Conservation (phyloP, 768 basidiomycete genomes). For the Russula earlei region DNA sequence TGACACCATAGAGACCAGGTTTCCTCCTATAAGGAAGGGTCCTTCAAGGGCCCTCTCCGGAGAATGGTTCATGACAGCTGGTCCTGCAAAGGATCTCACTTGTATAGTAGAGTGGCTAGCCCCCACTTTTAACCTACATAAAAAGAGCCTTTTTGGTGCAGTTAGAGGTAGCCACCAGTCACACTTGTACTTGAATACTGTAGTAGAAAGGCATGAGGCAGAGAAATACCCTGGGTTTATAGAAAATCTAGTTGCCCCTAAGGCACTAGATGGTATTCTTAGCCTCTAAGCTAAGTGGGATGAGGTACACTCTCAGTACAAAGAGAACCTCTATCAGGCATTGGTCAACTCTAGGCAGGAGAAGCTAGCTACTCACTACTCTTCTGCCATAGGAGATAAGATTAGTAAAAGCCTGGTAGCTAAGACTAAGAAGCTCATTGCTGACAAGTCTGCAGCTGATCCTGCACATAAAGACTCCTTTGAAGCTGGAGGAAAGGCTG, state of each 20-base stretch:
- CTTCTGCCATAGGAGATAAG: neutral
- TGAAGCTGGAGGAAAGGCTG: no score
- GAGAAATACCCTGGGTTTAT: neutral
- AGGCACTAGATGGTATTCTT: neutral
- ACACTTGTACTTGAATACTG: neutral
- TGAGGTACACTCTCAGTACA: neutral
- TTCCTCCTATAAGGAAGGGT: no score
- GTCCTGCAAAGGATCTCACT: no score
- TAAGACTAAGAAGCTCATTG: neutral
- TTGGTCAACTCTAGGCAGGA: neutral
- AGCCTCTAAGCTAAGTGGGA: neutral
- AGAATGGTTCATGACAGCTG: no score
- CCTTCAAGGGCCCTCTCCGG: no score
- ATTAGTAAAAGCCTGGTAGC: neutral
- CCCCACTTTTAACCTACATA: no score
- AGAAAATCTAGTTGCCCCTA: neutral
- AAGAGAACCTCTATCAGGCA: neutral
- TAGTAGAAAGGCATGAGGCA: neutral
- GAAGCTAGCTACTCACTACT: neutral
- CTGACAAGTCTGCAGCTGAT: no score
- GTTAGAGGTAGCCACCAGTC: neutral
- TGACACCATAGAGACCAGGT: no score
- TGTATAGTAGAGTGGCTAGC: no score
- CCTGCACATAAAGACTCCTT: no score
- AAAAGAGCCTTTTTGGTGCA: no score